Conservation (phyloP, 1,139 yeast genomes). For the Protomyces lactucae-debilis region DNA sequence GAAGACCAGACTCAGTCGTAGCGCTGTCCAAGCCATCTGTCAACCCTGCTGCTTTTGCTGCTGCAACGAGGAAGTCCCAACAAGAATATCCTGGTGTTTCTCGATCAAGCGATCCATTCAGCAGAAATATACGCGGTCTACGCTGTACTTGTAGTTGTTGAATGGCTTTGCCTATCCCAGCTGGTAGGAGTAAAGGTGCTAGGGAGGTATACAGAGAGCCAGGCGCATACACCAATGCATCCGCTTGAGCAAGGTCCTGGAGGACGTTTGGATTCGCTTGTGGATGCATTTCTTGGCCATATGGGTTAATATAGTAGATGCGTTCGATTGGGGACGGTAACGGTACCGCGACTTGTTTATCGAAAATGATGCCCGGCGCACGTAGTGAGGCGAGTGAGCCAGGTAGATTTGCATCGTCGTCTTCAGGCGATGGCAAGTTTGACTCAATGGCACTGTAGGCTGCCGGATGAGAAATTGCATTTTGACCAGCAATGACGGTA, state of each 20-base stretch:
- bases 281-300: conserved; percentile 84
- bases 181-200: neutral
- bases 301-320: conserved; percentile 76
- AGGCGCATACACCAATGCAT: conserved; percentile 66
- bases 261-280: conserved; percentile 63
- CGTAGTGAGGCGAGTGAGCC: conserved; percentile 73
- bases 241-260: conserved; percentile 49
- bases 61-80: neutral
- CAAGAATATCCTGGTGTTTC: neutral
- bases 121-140: neutral
- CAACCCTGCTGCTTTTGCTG: neutral
- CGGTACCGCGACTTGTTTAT: conserved; percentile 55
- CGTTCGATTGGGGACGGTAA: conserved; percentile 70
- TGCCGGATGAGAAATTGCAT: conserved; percentile 83
- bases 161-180: neutral
- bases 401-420: conserved; percentile 61
- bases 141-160: neutral
- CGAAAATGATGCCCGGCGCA: conserved; percentile 68
- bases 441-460: neutral
- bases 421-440: conserved; percentile 32
- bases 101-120: conserved; percentile 11
- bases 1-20: neutral
- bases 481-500: conserved; percentile 79
- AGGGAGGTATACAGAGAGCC: conserved; percentile 53
- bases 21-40: neutral